phyloP scores from a whole-genome alignment of 371 early-diverging fungal genomes.

The Mycotypha africana region DNA sequence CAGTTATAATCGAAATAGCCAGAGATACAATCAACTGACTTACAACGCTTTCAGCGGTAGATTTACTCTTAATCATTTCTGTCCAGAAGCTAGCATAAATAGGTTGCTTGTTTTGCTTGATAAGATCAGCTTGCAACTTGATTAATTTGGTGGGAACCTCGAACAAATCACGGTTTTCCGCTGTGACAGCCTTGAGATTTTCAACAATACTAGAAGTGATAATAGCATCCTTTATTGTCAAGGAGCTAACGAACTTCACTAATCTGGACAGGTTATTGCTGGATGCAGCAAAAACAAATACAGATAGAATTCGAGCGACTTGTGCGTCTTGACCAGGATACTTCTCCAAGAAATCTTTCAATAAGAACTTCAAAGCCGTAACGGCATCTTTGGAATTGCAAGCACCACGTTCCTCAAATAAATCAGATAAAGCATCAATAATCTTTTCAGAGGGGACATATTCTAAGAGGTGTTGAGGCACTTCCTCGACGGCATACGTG shows the following conservation, averaged over 20 bases:
- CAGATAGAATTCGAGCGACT: constrained; percentile 25
- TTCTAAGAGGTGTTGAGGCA: constrained; percentile 27
- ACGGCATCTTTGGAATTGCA: constrained; percentile 17
- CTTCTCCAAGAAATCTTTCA: constrained; percentile 19
- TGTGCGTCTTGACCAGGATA: constrained; percentile 15
- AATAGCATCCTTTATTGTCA: constrained; percentile 1
- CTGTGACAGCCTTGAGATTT: constrained; percentile 8
- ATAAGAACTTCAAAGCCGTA: constrained; percentile 26
- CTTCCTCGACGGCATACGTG: constrained; percentile 25
- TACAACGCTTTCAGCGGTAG: constrained; percentile 13
- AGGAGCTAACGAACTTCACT: constrained; percentile 4
- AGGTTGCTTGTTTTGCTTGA: constrained; percentile 10
- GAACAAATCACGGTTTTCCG: constrained; percentile 5
- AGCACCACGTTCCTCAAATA: constrained; percentile 26
- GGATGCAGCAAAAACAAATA: constrained; percentile 25
- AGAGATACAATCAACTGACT: constrained; percentile 29
- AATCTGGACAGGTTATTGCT: constrained; percentile 12
- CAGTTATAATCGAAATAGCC: constrained; percentile 8
- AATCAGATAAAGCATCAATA: constrained; percentile 15
- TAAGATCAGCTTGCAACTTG: constrained; percentile 23
- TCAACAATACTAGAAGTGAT: constrained; percentile 14
- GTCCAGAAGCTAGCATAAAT: constrained; percentile 23
- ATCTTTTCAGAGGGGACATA: constrained; percentile 34
- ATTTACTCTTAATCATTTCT: constrained; percentile 14
- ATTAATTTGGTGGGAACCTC: constrained; percentile 22